Percentiles rank a stretch among this genome's conserved stretches.
Conservation (phyloP, 176 grass and related monocot species). For the barley (Hordeum vulgare) region MorexV3_pseudomolecules_assembly NC_058521.1:397745816-397746315, state of each 20-base stretch:
- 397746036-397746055: slow-evolving; percentile 42
- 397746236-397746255: slow-evolving; percentile 1
- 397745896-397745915: not conserved
- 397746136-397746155: not conserved
- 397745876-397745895: slow-evolving; percentile 30
- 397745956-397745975: slow-evolving; percentile 26
- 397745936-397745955: slow-evolving; percentile 6
- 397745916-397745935: not conserved
- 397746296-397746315: not conserved
- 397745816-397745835: slow-evolving; percentile 11
- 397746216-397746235: slow-evolving; percentile 1
- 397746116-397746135: slow-evolving; percentile 25
- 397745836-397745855: slow-evolving; percentile 26
- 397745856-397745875: slow-evolving; percentile 29
- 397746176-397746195: not conserved
- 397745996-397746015: slow-evolving; percentile 28
- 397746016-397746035: slow-evolving; percentile 23
- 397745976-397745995: slow-evolving; percentile 32
- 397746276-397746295: not conserved
- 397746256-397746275: not conserved
- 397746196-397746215: not conserved
- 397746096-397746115: slow-evolving; percentile 62
- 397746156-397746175: not conserved
- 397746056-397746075: slow-evolving; percentile 49
- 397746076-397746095: slow-evolving; percentile 44